Evolutionary conservation across 108 stramenopile species (phyloP).

Genomic region (Stephanodiscus minutulus): DNA sequence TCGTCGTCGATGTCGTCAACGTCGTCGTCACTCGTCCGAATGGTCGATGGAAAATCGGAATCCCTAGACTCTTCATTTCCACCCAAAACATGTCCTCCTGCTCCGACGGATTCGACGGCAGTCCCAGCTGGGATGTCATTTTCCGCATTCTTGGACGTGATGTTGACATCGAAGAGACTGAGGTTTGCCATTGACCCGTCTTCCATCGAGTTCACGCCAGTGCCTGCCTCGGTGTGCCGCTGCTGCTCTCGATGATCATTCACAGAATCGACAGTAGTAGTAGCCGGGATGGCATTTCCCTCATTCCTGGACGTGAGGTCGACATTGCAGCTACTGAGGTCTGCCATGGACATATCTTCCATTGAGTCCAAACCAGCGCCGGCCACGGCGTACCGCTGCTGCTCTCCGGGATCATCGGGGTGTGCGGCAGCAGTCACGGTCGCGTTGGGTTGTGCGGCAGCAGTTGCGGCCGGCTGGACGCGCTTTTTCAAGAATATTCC

Average conservation of each 20-base stretch:
- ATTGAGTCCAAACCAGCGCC: neutral
- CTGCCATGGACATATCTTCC: conserved; percentile 3
- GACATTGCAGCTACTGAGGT: conserved; percentile 21
- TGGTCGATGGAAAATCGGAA: conserved; percentile 10
- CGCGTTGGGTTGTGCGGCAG: neutral
- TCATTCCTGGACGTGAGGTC: conserved; percentile 17
- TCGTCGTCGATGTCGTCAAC: conserved; percentile 27
- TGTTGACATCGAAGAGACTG: conserved; percentile 18
- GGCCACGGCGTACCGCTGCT: neutral
- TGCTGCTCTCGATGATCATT: neutral
- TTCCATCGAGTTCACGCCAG: neutral
- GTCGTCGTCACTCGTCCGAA: conserved; percentile 16
- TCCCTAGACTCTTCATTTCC: neutral
- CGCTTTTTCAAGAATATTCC: conserved; percentile 23
- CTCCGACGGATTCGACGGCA: neutral
- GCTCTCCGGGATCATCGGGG: neutral
- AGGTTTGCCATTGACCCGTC: conserved; percentile 13
- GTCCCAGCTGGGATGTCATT: conserved; percentile 4
- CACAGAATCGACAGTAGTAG: neutral
- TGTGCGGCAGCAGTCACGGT: neutral
- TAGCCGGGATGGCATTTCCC: conserved; percentile 3
- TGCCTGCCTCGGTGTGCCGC: neutral
- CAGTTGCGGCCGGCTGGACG: neutral
- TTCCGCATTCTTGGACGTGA: conserved; percentile 17
- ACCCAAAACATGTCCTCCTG: neutral